Evolutionary conservation across 2,329 filamentous ascomycete species (phyloP), one percentile per base, ranked within the genome.

Genomic region (Verticillium nubilum): DNA sequence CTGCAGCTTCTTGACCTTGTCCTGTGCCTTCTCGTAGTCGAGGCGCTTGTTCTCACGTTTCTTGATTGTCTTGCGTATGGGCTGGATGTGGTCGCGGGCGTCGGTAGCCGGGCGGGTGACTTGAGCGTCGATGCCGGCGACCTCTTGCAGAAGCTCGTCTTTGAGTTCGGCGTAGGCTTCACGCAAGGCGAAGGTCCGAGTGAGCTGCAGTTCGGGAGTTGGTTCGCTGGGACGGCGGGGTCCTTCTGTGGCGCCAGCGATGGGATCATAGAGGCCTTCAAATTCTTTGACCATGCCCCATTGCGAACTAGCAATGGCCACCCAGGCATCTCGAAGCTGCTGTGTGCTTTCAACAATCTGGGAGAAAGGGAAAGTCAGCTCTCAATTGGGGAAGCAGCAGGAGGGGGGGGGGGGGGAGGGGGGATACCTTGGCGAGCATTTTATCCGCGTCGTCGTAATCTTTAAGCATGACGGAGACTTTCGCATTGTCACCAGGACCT

Each of bases 381-480:
- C 12, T 37, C 35, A 42, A 31, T 35, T 17, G 12, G 19, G 35
- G 62, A 61, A 56, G 58, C 61, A 56, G 59, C 63, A 57, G 57
- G 56, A 29, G 53, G 29, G 47, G 57, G 29, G 53, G 59, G 56
- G 52, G 56, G 59, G 52, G 60, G 52, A 15, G 13, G 28, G 25
- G 23, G 67, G 76, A 60, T 77, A 92, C 90, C 80, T 86, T 87
- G 64, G 84, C 81, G 63, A 95, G 80, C 70, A 93, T 83, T 65
- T 84, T 84, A 72, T 95, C 89, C 27, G 88, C 89, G 72, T 93
- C 87, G 66, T 92, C 88, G 70, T 92, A 95, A 68, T 95, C 91
- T 66, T 85, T 87, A 59, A 96, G 77, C 58, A 95, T 79, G 52
- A 88, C 82, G 12, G 87, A 86, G 53, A 94, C 86, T 69, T 91